Percentiles rank a stretch among this genome's conserved stretches.
These are phyloP conservation scores for Geotrichum ghanense DNA, from an alignment of 805 yeast species.

Conservation along the genomic window DNA sequence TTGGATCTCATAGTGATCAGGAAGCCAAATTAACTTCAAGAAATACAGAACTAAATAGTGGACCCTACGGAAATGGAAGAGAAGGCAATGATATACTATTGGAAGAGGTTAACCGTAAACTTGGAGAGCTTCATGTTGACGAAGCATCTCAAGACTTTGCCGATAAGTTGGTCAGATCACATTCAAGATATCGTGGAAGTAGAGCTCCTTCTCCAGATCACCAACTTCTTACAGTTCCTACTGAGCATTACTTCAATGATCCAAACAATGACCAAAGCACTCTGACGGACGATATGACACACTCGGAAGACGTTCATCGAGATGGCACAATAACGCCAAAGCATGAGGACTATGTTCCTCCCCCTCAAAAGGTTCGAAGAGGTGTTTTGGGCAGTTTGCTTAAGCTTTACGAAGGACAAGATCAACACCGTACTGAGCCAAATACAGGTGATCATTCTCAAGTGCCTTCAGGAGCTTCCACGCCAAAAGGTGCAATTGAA, in stretches of 20 bases:
- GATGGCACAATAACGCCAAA: background rate
- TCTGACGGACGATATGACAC: background rate
- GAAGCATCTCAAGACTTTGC: conserved; percentile 1
- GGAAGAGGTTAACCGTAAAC: background rate
- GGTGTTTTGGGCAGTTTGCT: conserved; percentile 78
- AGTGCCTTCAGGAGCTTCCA: conserved; percentile 2
- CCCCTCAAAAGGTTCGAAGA: conserved; percentile 60
- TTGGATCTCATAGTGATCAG: background rate
- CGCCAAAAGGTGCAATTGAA: background rate
- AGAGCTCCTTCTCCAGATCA: conserved; percentile 1
- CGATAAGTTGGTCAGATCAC: background rate
- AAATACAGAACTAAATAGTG: background rate
- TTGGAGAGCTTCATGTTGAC: background rate
- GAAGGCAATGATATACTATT: background rate
- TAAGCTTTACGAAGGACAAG: conserved; percentile 40
- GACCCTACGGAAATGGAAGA: background rate
- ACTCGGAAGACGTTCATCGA: background rate
- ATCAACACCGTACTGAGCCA: conserved; percentile 2
- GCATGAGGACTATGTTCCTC: conserved; percentile 36
- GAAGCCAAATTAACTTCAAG: background rate
- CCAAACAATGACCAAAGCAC: background rate
- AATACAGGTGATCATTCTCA: background rate
- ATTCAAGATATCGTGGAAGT: background rate
- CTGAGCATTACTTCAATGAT: background rate
- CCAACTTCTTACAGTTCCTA: background rate